Evolutionary conservation across 805 yeast genomes (phyloP).

Genomic region (Saccharomycopsis sp.): DNA sequence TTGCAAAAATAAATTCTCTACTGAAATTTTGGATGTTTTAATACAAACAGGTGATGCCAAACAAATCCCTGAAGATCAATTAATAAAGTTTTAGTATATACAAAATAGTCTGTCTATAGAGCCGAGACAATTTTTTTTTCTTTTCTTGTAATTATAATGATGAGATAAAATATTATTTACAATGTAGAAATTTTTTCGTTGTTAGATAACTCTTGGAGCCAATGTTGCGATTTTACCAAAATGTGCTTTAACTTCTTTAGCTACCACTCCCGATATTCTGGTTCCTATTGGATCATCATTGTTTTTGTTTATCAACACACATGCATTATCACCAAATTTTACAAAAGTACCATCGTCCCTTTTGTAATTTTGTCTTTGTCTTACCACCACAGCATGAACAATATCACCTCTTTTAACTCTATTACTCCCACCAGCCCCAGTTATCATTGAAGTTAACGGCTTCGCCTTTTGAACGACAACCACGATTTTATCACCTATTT

Average conservation of each 20-base stretch:
- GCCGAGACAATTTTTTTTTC: too few species aligned
- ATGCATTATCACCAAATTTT: constrained; percentile 92
- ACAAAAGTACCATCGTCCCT: constrained; percentile 85
- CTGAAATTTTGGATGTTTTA: constrained; percentile 37
- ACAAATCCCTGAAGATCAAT: constrained; percentile 32
- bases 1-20: constrained; percentile 34
- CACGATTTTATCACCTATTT: constrained; percentile 86
- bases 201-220: constrained; percentile 80
- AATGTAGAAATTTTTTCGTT: too few species aligned
- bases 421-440: constrained; percentile 68
- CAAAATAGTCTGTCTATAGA: too few species aligned
- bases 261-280: constrained; percentile 84
- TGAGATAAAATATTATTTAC: too few species aligned
- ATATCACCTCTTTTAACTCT: constrained; percentile 93
- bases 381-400: constrained; percentile 89
- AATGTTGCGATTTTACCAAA: constrained; percentile 80
- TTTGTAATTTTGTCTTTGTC: constrained; percentile 74
- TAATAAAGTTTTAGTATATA: constrained; percentile 13
- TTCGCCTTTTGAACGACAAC: constrained; percentile 90
- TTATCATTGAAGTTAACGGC: constrained; percentile 55
- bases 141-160: too few species aligned
- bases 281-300: constrained; percentile 90
- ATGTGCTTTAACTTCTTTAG: constrained; percentile 79
- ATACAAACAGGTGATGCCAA: constrained; percentile 34
- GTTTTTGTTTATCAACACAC: constrained; percentile 87